Evolutionary conservation across 75 land plant species (phyloP), one percentile per base, ranked within the genome.

Genomic region (Cupressus sempervirens): DNA sequence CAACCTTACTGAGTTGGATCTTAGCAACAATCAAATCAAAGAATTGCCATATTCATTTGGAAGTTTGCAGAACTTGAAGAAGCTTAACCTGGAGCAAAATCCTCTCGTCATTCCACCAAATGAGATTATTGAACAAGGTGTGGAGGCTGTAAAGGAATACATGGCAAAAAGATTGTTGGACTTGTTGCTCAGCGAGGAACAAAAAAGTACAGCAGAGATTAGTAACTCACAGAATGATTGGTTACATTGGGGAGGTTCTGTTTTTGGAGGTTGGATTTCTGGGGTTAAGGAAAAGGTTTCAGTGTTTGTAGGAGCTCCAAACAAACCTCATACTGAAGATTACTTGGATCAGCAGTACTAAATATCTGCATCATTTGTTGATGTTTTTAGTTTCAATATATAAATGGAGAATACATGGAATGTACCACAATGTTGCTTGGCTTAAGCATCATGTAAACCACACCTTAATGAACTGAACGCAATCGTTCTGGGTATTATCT

Each of bases 21-120:
- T 90, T 56, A 86, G 91, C 67, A 89, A 82, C 88, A 90, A 90
- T 79, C 91, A 90, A 58, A 89, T 90, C 70, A 86, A 80, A 58
- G 84, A 86, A 41, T 83, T 90, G 48, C 91, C 91, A 32, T 73
- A 82, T 84, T 89, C 91, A 12, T 50, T 90, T 58, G 91, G 91
- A 73, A 86, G 91, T 54, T 84, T 90, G 46, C 79, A 84, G 45
- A 84, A 89, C 75, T 43, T 90, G 86, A 81, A 84, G 79, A 86
- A 50, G 34, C 72, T 90, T 80, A 89, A 89, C 41, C 83, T 90
- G 26, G 88, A 81, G 8, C 88, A 89, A 72, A 89, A 89, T 18
- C 91, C 91, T 10, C 67, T 90, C 35, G 23, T 89, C 77, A 58
- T 40, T 20, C 91, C 91, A 46, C 91, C 91, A 0, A 41, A 89